phyloP scores from a whole-genome alignment of 2,329 filamentous ascomycete species.

The Stagonosporopsis rhizophila region DNA sequence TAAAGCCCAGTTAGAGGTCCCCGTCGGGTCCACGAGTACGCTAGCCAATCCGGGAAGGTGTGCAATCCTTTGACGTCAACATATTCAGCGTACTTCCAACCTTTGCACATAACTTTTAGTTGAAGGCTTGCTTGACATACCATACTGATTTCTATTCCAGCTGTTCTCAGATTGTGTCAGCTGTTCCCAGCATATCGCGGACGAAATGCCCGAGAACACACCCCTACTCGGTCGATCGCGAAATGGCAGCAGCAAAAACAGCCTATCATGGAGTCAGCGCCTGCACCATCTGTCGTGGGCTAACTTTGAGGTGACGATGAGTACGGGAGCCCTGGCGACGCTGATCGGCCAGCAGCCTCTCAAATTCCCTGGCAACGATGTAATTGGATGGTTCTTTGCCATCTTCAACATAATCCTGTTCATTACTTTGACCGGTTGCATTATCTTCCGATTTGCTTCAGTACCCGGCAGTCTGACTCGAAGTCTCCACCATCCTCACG shows the following conservation, averaged over 20 bases:
- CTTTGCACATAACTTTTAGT: not conserved
- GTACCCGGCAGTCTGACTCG: slow-evolving; percentile 58
- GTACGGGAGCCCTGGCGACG: slow-evolving; percentile 72
- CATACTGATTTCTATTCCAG: too few species aligned
- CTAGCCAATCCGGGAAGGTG: slow-evolving; percentile 1
- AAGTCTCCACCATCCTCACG: slow-evolving; percentile 68
- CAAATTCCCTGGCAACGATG: slow-evolving; percentile 68
- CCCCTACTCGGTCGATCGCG: slow-evolving; percentile 8
- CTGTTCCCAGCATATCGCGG: not conserved
- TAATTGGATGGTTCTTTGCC: slow-evolving; percentile 71
- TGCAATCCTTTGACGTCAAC: slow-evolving; percentile 14
- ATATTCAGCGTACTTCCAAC: not conserved
- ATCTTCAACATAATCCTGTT: slow-evolving; percentile 72
- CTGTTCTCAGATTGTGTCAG: too few species aligned
- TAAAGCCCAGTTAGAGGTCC: not conserved
- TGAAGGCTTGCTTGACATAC: too few species aligned
- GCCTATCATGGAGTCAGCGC: slow-evolving; percentile 28
- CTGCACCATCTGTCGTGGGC: slow-evolving; percentile 53
- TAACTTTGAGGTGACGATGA: slow-evolving; percentile 79
- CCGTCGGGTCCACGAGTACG: not conserved
- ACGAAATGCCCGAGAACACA: slow-evolving; percentile 14
- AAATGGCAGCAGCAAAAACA: slow-evolving; percentile 17
- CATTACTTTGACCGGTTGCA: slow-evolving; percentile 61
- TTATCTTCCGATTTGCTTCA: slow-evolving; percentile 64
- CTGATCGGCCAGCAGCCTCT: slow-evolving; percentile 63